These are phyloP conservation scores for Syncephalastrum racemosum DNA, from an alignment of 371 early-diverging fungal species.

Conservation along the genomic window DNA sequence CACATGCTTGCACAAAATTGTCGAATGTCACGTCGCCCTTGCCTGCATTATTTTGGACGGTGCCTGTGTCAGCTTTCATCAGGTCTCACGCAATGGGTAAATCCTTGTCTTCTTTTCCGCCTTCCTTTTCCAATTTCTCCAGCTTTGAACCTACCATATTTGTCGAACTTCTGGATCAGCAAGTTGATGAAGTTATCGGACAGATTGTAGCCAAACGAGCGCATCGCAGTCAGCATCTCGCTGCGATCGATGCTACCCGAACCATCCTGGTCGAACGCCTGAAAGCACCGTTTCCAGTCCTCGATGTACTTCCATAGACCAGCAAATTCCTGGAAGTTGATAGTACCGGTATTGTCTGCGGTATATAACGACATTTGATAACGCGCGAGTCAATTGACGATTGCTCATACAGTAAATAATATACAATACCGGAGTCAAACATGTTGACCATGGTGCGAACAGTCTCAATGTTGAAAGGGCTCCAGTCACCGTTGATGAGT, in stretches of 20 bases:
- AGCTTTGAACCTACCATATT: slow-evolving; percentile 53
- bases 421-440: slow-evolving; percentile 64
- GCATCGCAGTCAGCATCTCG: slow-evolving; percentile 75
- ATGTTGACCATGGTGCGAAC: slow-evolving; percentile 68
- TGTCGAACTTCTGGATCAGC: slow-evolving; percentile 74
- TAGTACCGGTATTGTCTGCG: slow-evolving; percentile 59
- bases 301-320: slow-evolving; percentile 76
- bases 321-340: slow-evolving; percentile 79
- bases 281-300: slow-evolving; percentile 77
- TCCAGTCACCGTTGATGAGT: slow-evolving; percentile 69
- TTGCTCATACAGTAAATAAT: not conserved
- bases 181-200: slow-evolving; percentile 55
- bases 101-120: not conserved
- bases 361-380: no score
- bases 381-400: not conserved
- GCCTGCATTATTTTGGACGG: slow-evolving; percentile 20
- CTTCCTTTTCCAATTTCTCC: not conserved
- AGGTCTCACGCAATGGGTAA: not conserved
- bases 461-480: slow-evolving; percentile 62
- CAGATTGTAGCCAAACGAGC: slow-evolving; percentile 75
- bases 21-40: slow-evolving; percentile 76
- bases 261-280: slow-evolving; percentile 78
- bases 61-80: not conserved
- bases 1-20: slow-evolving; percentile 83
- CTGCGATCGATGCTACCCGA: slow-evolving; percentile 73